A percentile compares a stretch with the other conserved stretches of the same genome.
These are phyloP conservation scores for Cercis canadensis DNA, from an alignment of 306 rosid genomes.

Conservation along the genomic window DNA sequence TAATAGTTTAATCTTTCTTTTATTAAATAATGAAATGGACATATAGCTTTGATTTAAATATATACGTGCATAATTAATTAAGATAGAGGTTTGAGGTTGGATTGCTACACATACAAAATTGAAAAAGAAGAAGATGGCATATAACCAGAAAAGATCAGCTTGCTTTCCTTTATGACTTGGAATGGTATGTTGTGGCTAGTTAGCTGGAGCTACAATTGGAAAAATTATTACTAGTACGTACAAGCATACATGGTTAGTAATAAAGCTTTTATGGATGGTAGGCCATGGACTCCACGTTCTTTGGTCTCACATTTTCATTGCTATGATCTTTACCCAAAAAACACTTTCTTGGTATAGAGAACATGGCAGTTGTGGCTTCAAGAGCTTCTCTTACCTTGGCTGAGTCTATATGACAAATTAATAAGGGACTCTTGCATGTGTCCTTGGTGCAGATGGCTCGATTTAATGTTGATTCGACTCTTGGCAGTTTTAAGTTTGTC, in stretches of 20 bases:
- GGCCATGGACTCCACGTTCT: conserved; percentile 49
- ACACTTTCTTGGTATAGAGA: background rate
- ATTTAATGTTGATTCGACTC: conserved; percentile 11
- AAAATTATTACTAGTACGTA: background rate
- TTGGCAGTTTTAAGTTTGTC: conserved; percentile 6
- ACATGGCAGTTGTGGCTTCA: conserved; percentile 25
- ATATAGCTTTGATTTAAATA: too few relatives aligned
- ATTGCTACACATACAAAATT: background rate
- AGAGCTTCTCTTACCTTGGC: conserved; percentile 1
- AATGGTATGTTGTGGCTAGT: background rate
- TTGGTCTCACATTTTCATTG: conserved; percentile 27
- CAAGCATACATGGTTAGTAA: background rate
- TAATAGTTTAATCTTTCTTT: too few relatives aligned
- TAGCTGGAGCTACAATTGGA: too few relatives aligned
- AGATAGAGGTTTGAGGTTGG: conserved; percentile 14
- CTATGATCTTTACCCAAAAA: background rate
- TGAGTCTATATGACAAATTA: background rate
- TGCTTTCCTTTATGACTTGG: background rate
- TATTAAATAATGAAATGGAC: too few relatives aligned
- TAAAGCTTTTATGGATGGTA: conserved; percentile 24
- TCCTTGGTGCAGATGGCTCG: background rate
- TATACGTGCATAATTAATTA: background rate
- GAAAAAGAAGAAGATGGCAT: background rate
- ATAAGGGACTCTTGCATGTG: background rate
- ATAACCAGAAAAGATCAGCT: background rate